Conservation (phyloP, 768 basidiomycete genomes). For the Rhizopogon vinicolor region DNA sequence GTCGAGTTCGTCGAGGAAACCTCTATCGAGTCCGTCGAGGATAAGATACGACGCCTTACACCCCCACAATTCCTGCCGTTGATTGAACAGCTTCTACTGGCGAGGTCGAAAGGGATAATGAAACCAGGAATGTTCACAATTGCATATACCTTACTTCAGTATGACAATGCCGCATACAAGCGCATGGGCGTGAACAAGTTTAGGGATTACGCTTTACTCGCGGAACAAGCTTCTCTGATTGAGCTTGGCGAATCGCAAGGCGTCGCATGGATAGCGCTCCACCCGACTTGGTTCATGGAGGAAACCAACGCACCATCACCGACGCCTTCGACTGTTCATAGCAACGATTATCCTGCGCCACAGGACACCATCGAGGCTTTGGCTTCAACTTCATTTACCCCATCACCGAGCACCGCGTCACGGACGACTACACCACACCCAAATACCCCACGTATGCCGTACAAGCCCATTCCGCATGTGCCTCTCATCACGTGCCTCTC, state of each 20-base stretch:
- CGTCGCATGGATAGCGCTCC: conserved; percentile 23
- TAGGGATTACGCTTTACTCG: conserved; percentile 20
- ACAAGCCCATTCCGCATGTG: background rate
- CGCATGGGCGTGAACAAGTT: conserved; percentile 23
- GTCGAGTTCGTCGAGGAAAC: too few relatives aligned
- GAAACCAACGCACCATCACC: background rate
- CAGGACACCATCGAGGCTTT: background rate
- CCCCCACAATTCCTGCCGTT: conserved; percentile 28
- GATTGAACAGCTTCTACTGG: conserved; percentile 17
- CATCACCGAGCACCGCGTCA: too few relatives aligned
- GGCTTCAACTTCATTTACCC: too few relatives aligned
- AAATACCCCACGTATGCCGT: background rate
- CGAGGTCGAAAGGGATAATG: conserved; percentile 22
- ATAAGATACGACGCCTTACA: conserved; percentile 7
- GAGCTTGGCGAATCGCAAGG: conserved; percentile 19
- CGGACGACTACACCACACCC: background rate
- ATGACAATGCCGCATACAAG: conserved; percentile 22
- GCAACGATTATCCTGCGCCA: background rate
- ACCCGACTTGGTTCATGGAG: conserved; percentile 16
- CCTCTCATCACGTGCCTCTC: conserved; percentile 32
- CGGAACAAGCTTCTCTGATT: conserved; percentile 22
- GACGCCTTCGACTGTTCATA: background rate
- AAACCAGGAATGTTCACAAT: conserved; percentile 36
- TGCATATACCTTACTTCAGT: conserved; percentile 27
- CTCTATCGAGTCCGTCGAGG: background rate